Evolutionary conservation across 1,284 basidiomycete genomes (phyloP), one percentile per base, ranked within the genome.

Genomic region (Cryptococcus sp.): DNA sequence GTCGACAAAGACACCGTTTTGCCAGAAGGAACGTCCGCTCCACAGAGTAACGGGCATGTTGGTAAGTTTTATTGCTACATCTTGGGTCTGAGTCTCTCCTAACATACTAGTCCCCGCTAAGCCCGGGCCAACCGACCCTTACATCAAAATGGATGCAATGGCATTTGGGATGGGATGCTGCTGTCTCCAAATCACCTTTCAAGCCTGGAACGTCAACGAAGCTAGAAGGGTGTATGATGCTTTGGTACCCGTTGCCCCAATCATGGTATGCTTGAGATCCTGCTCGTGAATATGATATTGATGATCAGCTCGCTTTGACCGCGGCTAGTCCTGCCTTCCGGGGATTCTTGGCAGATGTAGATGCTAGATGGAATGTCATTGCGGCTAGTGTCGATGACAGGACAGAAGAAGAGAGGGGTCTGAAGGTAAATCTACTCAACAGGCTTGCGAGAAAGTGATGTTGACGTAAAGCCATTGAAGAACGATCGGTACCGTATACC

Each of bases 151-250:
- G 81, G 96, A 99, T 74, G 93, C 96, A 1, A 98, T 98, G 96
- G 94, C 93, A 22, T 99, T 99, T 73, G 96, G 96, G 42, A 98
- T 98, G 94, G 96, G 96, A 2, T 98, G 94, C 67, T 96, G 91
- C 69, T 98, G 96, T 75, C 78, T 99, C 47, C 96, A 99, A 70
- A 82, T 98, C 59, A 99, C 96, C 3, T 97, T 98, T 78, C 96
- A 99, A 74, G 88, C 92, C 0, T 94, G 88, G 75, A 91, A 91
- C 73, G 85, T 98, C 24, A 80, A 82, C 40, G 92, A 98, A 73
- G 94, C 96, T 4, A 81, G 91, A 62, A 80, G 87, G 47, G 83
- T 98, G 70, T 98, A 99, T 72, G 96, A 99, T 72, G 89, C 89
- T 22, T 80, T 98, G 44, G 85, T 96, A 19, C 96, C 96, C 3